Conservation (phyloP, 768 basidiomycete genomes). For the Boletales sp. region DNA sequence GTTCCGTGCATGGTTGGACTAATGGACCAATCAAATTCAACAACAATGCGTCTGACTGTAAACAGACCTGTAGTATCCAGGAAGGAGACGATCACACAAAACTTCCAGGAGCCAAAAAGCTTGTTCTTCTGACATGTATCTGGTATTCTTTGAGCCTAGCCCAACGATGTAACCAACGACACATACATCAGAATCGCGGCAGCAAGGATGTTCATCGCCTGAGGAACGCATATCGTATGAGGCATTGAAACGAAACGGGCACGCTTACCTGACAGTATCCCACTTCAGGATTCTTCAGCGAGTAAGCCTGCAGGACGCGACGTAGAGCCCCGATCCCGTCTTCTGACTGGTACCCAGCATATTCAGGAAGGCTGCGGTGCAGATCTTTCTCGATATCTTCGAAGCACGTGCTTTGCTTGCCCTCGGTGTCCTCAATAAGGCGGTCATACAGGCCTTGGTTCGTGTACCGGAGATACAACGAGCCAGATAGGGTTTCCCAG, state of each 20-base stretch:
- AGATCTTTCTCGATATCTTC: slow-evolving; percentile 99
- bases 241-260: neutral
- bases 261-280: slow-evolving; percentile 85
- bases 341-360: slow-evolving; percentile 90
- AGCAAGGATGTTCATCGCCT: slow-evolving; percentile 98
- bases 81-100: slow-evolving; percentile 88
- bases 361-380: slow-evolving; percentile 93
- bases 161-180: neutral
- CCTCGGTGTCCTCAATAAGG: slow-evolving; percentile 73
- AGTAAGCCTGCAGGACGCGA: slow-evolving; percentile 91
- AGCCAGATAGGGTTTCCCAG: slow-evolving; percentile 97
- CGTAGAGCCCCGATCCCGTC: slow-evolving; percentile 83
- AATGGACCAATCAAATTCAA: slow-evolving; percentile 4
- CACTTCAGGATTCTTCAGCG: slow-evolving; percentile 89
- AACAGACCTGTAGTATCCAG: slow-evolving; percentile 92
- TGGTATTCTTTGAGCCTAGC: slow-evolving; percentile 28
- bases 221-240: slow-evolving; percentile 1
- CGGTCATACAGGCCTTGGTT: slow-evolving; percentile 81
- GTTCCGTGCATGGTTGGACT: slow-evolving; percentile 99
- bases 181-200: slow-evolving; percentile 90
- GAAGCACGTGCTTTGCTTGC: slow-evolving; percentile 80
- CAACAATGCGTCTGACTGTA: neutral
- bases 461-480: slow-evolving; percentile 83
- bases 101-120: slow-evolving; percentile 97
- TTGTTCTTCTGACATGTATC: slow-evolving; percentile 99